Conservation (phyloP, 169 alveolate genomes). For the Cryptosporidium andersoni region DNA sequence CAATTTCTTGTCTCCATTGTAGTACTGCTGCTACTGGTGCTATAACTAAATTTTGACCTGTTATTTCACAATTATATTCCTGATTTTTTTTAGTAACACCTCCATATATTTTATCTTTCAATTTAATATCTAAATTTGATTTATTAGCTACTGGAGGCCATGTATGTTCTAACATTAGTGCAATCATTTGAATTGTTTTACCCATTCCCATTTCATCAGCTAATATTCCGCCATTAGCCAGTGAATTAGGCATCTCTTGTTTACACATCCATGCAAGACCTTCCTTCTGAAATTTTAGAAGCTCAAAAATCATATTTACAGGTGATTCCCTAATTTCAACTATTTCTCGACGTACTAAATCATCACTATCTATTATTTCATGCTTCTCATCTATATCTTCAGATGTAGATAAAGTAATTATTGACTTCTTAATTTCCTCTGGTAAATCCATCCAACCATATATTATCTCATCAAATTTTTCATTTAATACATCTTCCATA, state of each 20-base stretch:
- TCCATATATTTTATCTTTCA: not conserved
- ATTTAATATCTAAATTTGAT: not conserved
- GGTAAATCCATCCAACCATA: slow-evolving; percentile 50
- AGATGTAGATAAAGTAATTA: slow-evolving; percentile 18
- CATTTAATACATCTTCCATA: not conserved
- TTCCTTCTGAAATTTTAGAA: slow-evolving; percentile 75
- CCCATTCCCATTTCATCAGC: slow-evolving; percentile 91
- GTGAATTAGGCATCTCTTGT: slow-evolving; percentile 76
- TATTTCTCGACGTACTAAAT: slow-evolving; percentile 15
- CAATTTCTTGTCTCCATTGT: slow-evolving; percentile 83
- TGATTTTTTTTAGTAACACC: not conserved
- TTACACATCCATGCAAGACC: slow-evolving; percentile 83
- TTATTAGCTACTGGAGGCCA: slow-evolving; percentile 16
- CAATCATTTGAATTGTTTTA: slow-evolving; percentile 79
- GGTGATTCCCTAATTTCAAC: slow-evolving; percentile 57
- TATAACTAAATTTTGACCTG: slow-evolving; percentile 79
- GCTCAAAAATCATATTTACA: slow-evolving; percentile 69
- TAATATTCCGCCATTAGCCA: slow-evolving; percentile 79
- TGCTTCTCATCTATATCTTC: slow-evolving; percentile 17
- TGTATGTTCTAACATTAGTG: slow-evolving; percentile 76
- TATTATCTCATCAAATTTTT: slow-evolving; percentile 6
- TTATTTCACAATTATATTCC: slow-evolving; percentile 25
- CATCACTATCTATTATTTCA: slow-evolving; percentile 9
- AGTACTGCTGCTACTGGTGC: slow-evolving; percentile 84
- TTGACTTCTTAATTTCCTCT: slow-evolving; percentile 35